Base-by-base conservation (phyloP, 1,284 basidiomycete species). In the Meripilus lineatus region DNA sequence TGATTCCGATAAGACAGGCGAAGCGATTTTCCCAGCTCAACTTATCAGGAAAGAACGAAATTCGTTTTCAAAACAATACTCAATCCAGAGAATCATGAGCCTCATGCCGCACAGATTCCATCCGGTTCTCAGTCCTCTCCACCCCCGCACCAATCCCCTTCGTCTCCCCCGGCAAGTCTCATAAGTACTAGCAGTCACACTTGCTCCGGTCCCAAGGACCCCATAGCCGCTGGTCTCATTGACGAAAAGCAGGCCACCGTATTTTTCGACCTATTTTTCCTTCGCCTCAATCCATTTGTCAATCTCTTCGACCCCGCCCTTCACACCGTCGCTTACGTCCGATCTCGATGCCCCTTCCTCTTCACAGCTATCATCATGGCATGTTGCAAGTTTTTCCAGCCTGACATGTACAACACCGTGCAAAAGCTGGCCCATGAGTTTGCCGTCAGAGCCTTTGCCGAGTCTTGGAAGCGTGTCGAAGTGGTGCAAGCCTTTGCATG, bases 401-500 rank as follows among this genome's bases (percentile, higher is more conserved):
- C 81, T 7, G 77, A 79, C 38, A 61, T 79, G 26, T 89, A 84
- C 64, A 77, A 76, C 51, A 67, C 70, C 23, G 85, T 79, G 52
- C 79, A 81, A 50, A 78, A 77, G 50, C 71, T 89, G 21, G 83
- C 80, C 18, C 75, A 86, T 49, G 81, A 83, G 42, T 76, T 84
- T 54, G 79, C 82, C 6, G 68, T 84, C n/a, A 76, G 75, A 44
- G 84, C 87, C 2, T 92, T 91, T 55, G 73, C 77, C 11, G 84
- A 90, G 50, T 74, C 71, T 20, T 81, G 78, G 74, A 87, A 88
- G 58, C 72, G 78, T 44, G 79, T 93, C 35, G 89, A 91, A 59
- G 79, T 89, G 15, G 79, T 88, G 2, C 89, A 93, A 62, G 86
- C 89, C 22, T 86, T 89, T 60, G 81, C 85, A 6, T 86, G 88